These are phyloP conservation scores for Tuber brumale DNA, from an alignment of 495 filamentous ascomycete species.

Conservation along the genomic window DNA sequence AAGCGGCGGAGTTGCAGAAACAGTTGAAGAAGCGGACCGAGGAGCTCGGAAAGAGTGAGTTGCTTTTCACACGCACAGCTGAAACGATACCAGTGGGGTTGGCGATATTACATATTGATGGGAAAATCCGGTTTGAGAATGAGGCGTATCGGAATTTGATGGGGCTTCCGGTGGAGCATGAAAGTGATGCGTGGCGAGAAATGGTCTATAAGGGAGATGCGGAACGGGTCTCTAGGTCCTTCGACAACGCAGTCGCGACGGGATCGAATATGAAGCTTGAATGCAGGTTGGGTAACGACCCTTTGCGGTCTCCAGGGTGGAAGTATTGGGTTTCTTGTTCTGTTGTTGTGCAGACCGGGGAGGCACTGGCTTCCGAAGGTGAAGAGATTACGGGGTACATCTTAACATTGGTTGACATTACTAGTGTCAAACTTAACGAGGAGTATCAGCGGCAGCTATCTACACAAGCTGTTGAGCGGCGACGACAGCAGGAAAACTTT, in stretches of 20 bases:
- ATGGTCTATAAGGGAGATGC: conserved; percentile 30
- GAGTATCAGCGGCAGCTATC: conserved; percentile 40
- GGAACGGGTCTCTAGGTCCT: conserved; percentile 17
- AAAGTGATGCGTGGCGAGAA: conserved; percentile 19
- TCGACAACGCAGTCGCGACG: conserved; percentile 18
- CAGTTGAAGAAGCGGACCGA: conserved; percentile 29
- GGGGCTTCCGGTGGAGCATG: conserved; percentile 1
- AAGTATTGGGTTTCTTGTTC: conserved; percentile 39
- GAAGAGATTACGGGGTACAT: conserved; percentile 56
- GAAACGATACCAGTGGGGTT: conserved; percentile 36
- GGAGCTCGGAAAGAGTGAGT: conserved; percentile 33
- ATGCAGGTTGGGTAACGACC: conserved; percentile 19
- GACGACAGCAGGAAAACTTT: conserved; percentile 67
- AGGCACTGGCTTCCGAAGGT: conserved; percentile 47
- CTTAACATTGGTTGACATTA: conserved; percentile 43
- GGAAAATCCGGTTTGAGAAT: conserved; percentile 25
- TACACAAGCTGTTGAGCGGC: conserved; percentile 35
- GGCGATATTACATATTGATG: conserved; percentile 17
- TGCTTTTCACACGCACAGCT: conserved; percentile 34
- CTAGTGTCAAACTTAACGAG: conserved; percentile 53
- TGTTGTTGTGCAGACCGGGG: conserved; percentile 43
- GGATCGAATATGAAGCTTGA: conserved; percentile 16
- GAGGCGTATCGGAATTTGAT: conserved; percentile 27
- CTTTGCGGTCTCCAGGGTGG: conserved; percentile 27
- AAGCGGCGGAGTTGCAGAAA: conserved; percentile 26